Percentiles rank a stretch among this genome's conserved stretches.
phyloP scores from a whole-genome alignment of 805 yeast species.

The Starmerella davenportii region DNA sequence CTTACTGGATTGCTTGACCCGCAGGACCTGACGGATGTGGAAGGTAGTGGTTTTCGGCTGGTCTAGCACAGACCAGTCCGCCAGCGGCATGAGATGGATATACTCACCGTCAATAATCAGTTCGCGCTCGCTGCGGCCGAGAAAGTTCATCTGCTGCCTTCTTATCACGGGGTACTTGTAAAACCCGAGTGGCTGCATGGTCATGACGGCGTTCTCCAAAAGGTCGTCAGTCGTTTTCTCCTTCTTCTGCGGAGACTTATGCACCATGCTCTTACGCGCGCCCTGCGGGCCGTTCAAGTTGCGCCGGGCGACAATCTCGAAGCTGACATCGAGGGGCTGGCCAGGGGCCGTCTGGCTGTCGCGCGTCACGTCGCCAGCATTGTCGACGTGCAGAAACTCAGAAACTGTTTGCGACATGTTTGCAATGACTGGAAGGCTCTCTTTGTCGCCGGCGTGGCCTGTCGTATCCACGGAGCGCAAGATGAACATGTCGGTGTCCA shows the following conservation, averaged over 20 bases:
- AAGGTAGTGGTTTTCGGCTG: constrained; percentile 67
- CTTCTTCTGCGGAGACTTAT: background rate
- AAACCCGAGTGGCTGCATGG: constrained; percentile 31
- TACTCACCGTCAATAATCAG: constrained; percentile 89
- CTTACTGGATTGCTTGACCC: constrained; percentile 59
- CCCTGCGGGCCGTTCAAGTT: background rate
- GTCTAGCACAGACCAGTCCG: constrained; percentile 57
- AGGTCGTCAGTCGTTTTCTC: constrained; percentile 2
- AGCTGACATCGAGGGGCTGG: background rate
- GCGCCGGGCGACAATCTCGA: constrained; percentile 6
- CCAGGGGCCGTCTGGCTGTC: background rate
- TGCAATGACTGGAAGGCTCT: background rate
- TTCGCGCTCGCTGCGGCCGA: constrained; percentile 62
- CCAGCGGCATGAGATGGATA: constrained; percentile 71
- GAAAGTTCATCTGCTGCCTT: constrained; percentile 68
- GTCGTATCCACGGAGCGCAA: constrained; percentile 19
- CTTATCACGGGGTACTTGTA: constrained; percentile 79
- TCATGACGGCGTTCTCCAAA: constrained; percentile 9
- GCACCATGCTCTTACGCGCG: background rate
- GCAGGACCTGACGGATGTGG: constrained; percentile 59
- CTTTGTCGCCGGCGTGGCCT: background rate
- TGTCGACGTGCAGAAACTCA: background rate
- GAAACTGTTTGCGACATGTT: background rate
- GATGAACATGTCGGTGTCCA: constrained; percentile 21
- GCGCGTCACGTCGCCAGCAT: background rate